Conservation (phyloP, 163 green algal genomes). For the Coccomyxa subellipsoidea region DNA sequence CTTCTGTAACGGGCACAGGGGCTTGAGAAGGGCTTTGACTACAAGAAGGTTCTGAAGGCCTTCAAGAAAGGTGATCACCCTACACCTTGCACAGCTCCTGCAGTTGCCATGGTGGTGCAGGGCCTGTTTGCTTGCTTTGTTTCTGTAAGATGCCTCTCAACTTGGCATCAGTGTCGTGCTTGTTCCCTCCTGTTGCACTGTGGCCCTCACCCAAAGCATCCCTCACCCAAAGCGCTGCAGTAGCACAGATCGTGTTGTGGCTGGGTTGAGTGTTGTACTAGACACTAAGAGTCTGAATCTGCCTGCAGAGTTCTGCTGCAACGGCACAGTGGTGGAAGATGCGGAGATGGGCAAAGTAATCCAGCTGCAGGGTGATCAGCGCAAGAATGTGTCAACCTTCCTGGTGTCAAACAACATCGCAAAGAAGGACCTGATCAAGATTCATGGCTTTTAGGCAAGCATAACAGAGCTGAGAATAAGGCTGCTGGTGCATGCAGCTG, state of each 20-base stretch:
- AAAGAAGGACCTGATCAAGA: conserved; percentile 94
- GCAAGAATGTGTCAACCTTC: conserved; percentile 97
- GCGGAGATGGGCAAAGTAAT: conserved; percentile 94
- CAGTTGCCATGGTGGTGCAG: too few species aligned
- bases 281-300: too few species aligned
- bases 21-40: conserved; percentile 83
- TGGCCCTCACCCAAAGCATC: too few species aligned
- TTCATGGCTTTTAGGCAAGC: conserved; percentile 62
- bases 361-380: conserved; percentile 99
- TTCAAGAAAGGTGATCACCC: conserved; percentile 91
- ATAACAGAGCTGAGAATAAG: neutral
- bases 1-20: conserved; percentile 34
- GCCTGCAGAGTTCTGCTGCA: conserved; percentile 96
- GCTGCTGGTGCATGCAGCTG: neutral
- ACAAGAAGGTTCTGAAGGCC: conserved; percentile 99
- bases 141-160: too few species aligned
- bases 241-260: too few species aligned
- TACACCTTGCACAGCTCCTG: too few species aligned
- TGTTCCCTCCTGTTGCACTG: too few species aligned
- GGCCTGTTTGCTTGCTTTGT: too few species aligned
- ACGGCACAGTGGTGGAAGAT: conserved; percentile 99
- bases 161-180: too few species aligned
- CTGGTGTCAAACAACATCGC: conserved; percentile 86
- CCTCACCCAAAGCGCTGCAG: neutral
- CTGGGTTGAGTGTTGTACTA: too few species aligned